Conservation (phyloP, 805 yeast species). For the Starmerella vitae region DNA sequence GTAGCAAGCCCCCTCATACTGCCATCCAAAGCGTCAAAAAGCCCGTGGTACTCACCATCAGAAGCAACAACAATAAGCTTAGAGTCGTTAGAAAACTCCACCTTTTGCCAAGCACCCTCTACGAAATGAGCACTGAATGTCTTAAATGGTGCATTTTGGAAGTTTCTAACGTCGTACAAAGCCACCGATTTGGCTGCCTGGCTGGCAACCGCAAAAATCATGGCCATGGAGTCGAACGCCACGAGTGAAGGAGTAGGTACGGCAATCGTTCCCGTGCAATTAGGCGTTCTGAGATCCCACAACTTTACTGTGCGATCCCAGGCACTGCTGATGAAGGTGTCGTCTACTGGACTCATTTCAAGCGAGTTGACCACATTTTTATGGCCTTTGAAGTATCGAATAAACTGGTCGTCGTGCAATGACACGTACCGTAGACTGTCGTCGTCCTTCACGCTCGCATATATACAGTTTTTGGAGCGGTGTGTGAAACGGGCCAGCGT, state of each 20-base stretch:
- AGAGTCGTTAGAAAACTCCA: conserved; percentile 73
- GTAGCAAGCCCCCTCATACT: conserved; percentile 33
- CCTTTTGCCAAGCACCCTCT: conserved; percentile 38
- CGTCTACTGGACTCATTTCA: conserved; percentile 59
- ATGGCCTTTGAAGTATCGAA: conserved; percentile 83
- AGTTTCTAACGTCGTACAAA: conserved; percentile 48
- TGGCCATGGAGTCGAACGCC: conserved; percentile 75
- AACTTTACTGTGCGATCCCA: conserved; percentile 65
- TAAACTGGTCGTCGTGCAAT: conserved; percentile 60
- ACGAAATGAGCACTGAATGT: conserved; percentile 31
- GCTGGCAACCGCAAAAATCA: conserved; percentile 59
- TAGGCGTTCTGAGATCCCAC: conserved; percentile 71
- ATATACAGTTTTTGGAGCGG: conserved; percentile 54
- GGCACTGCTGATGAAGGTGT: conserved; percentile 52
- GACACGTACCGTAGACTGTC: conserved; percentile 53
- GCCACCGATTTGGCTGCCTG: conserved; percentile 34
- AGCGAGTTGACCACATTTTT: conserved; percentile 57
- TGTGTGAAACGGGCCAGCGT: conserved; percentile 77
- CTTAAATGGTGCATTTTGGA: conserved; percentile 45
- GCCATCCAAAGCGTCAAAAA: conserved; percentile 62
- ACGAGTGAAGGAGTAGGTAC: conserved; percentile 42
- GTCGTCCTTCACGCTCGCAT: conserved; percentile 68
- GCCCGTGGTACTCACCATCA: conserved; percentile 41
- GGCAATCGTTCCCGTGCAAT: conserved; percentile 49
- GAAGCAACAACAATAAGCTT: conserved; percentile 47